Conservation (phyloP, 1,284 basidiomycete species). For the Cystobasidiaceae sp. region DNA sequence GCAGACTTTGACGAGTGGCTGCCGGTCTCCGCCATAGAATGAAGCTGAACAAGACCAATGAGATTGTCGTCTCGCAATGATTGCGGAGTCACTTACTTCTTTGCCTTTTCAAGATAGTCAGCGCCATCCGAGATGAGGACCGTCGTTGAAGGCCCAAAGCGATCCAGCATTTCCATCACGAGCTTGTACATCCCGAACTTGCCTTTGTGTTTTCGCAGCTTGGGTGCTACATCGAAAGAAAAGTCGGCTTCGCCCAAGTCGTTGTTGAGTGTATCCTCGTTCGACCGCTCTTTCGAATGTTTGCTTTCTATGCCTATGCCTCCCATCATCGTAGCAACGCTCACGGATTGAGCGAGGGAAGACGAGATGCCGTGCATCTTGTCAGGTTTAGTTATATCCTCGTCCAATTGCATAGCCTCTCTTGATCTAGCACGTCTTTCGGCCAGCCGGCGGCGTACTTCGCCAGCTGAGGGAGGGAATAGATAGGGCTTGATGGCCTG, state of each 20-base stretch:
- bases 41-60: neutral
- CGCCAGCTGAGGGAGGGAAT: conserved; percentile 4
- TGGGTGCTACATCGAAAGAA: conserved; percentile 5
- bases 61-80: no score
- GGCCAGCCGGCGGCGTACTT: conserved; percentile 2
- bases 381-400: neutral
- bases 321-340: conserved; percentile 20
- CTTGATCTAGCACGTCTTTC: neutral
- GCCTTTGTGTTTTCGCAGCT: neutral
- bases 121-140: conserved; percentile 15
- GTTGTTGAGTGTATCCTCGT: neutral
- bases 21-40: conserved; percentile 24
- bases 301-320: neutral
- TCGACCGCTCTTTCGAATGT: neutral
- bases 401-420: conserved; percentile 21
- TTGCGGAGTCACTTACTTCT: no score
- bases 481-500: conserved; percentile 2
- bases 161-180: conserved; percentile 4
- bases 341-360: conserved; percentile 2
- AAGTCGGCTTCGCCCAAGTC: neutral
- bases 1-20: conserved; percentile 20
- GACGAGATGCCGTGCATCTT: neutral
- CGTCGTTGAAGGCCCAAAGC: conserved; percentile 25
- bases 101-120: conserved; percentile 28
- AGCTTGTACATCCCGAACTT: conserved; percentile 23